A percentile compares a stretch with the other conserved stretches of the same genome.
Conservation (phyloP, 371 early-diverging fungal genomes). For the Mycotypha africana region DNA sequence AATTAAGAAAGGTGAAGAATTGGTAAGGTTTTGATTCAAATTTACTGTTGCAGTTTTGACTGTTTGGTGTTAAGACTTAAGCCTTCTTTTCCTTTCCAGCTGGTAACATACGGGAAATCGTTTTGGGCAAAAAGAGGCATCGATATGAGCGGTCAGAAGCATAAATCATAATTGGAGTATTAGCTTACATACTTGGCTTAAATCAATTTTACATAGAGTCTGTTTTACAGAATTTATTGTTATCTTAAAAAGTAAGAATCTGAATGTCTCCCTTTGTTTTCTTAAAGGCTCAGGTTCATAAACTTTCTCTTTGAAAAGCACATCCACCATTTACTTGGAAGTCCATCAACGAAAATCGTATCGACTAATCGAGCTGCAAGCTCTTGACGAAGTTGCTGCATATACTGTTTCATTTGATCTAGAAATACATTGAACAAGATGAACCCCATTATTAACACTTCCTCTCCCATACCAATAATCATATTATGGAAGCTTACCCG, state of each 20-base stretch:
- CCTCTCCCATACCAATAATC: neutral
- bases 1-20: constrained; percentile 46
- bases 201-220: no score
- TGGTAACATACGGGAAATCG: constrained; percentile 47
- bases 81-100: no score
- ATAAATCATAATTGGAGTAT: constrained; percentile 19
- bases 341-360: constrained; percentile 73
- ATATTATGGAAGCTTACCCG: constrained; percentile 45
- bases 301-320: constrained; percentile 96
- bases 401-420: constrained; percentile 85
- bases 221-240: no score
- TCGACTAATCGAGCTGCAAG: constrained; percentile 70
- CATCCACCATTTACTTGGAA: constrained; percentile 98
- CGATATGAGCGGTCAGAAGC: constrained; percentile 36
- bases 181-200: no score
- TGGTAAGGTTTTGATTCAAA: constrained; percentile 37
- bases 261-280: no score
- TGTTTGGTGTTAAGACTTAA: no score
- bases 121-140: constrained; percentile 51
- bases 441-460: neutral
- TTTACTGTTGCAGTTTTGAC: no score
- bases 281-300: constrained; percentile 79
- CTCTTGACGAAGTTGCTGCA: constrained; percentile 90
- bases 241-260: no score
- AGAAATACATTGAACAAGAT: neutral